Conservation (phyloP, 441 rosid species). For the Theobroma grandiflorum region DNA sequence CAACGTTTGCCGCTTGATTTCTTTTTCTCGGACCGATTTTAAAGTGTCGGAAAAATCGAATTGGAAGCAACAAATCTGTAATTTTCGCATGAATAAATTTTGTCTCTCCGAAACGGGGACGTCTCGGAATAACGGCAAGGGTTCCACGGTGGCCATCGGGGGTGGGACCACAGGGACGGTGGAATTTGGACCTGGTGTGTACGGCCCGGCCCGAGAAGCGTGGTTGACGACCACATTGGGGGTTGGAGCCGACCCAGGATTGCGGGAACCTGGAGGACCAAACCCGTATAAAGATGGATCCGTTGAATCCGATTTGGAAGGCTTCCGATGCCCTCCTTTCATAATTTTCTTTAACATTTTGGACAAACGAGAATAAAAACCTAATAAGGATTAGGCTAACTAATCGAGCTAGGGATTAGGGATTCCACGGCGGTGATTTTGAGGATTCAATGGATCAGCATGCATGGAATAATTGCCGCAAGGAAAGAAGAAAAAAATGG, state of each 20-base stretch:
- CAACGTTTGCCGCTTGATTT: constrained; percentile 83
- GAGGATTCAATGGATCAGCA: constrained; percentile 39
- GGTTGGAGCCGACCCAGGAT: constrained; percentile 47
- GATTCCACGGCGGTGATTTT: constrained; percentile 22
- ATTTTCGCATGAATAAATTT: constrained; percentile 65
- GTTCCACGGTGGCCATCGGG: constrained; percentile 68
- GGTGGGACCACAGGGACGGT: constrained; percentile 44
- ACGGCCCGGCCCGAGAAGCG: constrained; percentile 60
- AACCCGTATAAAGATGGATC: constrained; percentile 51
- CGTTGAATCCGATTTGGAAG: constrained; percentile 67
- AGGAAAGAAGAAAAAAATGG: constrained; percentile 22
- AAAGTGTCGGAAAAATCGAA: constrained; percentile 70
- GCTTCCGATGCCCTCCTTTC: constrained; percentile 73
- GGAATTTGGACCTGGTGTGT: constrained; percentile 27
- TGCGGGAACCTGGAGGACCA: constrained; percentile 43
- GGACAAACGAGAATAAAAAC: constrained; percentile 38
- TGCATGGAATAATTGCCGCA: constrained; percentile 39
- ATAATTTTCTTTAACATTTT: constrained; percentile 89
- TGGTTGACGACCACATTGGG: constrained; percentile 71
- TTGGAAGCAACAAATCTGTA: constrained; percentile 80
- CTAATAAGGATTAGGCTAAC: constrained; percentile 17
- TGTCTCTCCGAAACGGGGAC: constrained; percentile 71
- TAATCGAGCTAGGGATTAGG: constrained; percentile 28
- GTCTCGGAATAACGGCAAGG: constrained; percentile 74
- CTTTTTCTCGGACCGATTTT: constrained; percentile 74